Percentiles rank a stretch among this genome's conserved stretches.
Evolutionary conservation across 139 green algal genomes (phyloP).

Genomic region (Desmodesmus armatus): DNA sequence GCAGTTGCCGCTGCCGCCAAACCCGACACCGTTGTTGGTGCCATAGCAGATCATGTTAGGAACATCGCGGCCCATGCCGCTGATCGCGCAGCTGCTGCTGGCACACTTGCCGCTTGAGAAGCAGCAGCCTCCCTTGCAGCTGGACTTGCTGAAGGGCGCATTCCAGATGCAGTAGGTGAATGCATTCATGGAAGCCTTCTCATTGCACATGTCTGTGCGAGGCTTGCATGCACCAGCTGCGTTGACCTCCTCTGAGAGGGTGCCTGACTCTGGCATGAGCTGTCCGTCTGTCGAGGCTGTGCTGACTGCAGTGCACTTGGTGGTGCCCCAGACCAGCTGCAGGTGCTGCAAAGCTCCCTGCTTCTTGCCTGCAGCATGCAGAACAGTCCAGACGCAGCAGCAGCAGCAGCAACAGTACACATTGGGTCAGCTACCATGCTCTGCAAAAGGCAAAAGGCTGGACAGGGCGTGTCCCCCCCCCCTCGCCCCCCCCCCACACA

Average conservation of each 20-base stretch:
- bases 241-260: background rate
- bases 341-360: constrained; percentile 19
- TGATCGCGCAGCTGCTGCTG: constrained; percentile 47
- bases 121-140: constrained; percentile 45
- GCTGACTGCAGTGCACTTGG: background rate
- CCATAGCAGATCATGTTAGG: constrained; percentile 47
- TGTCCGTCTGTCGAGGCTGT: background rate
- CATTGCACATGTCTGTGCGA: constrained; percentile 39
- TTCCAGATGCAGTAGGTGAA: constrained; percentile 46
- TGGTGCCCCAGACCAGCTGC: constrained; percentile 31
- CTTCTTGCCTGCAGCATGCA: constrained; percentile 6
- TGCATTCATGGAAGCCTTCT: constrained; percentile 35
- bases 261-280: background rate
- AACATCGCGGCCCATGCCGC: constrained; percentile 27
- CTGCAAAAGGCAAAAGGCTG: too few species aligned
- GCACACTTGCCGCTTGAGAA: constrained; percentile 41
- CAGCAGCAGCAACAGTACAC: background rate
- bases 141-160: constrained; percentile 17
- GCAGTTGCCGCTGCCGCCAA: constrained; percentile 35
- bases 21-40: constrained; percentile 19
- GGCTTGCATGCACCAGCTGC: background rate
- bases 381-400: background rate
- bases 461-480: background rate
- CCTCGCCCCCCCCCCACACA: too few species aligned
- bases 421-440: too few species aligned